Percentiles rank a stretch among this genome's conserved stretches.
These are phyloP conservation scores for Oenanthe sinensis DNA, from an alignment of 129 eudicot genomes.

Conservation along the genomic window DNA sequence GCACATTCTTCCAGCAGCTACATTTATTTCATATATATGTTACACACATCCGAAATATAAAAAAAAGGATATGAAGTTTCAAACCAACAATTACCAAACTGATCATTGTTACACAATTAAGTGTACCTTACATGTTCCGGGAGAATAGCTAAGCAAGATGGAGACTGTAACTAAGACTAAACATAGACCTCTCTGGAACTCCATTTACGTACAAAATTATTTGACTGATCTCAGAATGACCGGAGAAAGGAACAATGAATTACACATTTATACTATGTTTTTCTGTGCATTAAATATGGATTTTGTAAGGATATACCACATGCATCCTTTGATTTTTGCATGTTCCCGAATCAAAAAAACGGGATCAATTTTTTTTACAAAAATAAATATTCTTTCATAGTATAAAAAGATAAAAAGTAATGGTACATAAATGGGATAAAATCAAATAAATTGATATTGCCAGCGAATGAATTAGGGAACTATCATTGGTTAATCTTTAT, in stretches of 20 bases:
- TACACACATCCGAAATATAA: not conserved
- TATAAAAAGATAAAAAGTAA: no score
- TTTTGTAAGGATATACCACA: no score
- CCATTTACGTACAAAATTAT: not conserved
- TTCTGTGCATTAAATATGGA: not conserved
- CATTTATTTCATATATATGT: not conserved
- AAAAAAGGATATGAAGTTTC: not conserved
- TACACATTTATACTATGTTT: not conserved
- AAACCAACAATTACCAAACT: not conserved
- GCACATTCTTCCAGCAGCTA: conserved; percentile 53
- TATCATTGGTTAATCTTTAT: no score
- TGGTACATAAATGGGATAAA: no score
- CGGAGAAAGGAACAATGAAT: not conserved
- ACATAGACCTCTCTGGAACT: not conserved
- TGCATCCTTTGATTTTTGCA: no score
- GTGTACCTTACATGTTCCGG: conserved; percentile 48
- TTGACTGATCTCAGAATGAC: not conserved
- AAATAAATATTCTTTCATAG: no score
- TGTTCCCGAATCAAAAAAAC: no score
- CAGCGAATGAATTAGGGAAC: no score
- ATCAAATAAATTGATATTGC: no score
- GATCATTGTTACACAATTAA: no score
- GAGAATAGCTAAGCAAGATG: conserved; percentile 25
- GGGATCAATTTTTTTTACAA: no score
- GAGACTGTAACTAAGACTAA: conserved; percentile 5